Conservation (phyloP, 2,329 filamentous ascomycete species). For the Colletotrichum melonis region DNA sequence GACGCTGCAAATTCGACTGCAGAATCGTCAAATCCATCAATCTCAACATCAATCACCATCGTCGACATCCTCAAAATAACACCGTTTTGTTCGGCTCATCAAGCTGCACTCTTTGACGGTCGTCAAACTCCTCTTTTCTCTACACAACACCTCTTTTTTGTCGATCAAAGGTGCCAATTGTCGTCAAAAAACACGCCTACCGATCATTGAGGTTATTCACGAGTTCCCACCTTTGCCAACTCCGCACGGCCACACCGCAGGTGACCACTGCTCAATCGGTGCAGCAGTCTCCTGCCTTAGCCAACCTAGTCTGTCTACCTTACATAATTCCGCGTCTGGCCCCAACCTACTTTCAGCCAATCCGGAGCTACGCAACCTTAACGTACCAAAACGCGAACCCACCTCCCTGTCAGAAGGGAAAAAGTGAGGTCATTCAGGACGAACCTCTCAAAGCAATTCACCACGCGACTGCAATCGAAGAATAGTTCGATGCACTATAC, state of each 20-base stretch:
- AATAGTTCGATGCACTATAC: slow-evolving; percentile 6
- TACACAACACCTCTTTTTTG: slow-evolving; percentile 39
- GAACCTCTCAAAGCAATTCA: not conserved
- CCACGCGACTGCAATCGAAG: not conserved
- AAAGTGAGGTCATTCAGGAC: slow-evolving; percentile 38
- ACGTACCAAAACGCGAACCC: slow-evolving; percentile 27
- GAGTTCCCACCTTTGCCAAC: slow-evolving; percentile 28
- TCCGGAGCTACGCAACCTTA: slow-evolving; percentile 20
- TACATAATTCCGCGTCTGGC: slow-evolving; percentile 34
- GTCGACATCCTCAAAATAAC: slow-evolving; percentile 48
- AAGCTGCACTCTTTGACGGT: slow-evolving; percentile 43
- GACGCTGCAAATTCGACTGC: slow-evolving; percentile 50
- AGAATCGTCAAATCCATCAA: slow-evolving; percentile 51
- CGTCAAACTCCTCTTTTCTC: slow-evolving; percentile 40
- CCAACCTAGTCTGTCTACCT: slow-evolving; percentile 26
- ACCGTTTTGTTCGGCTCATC: slow-evolving; percentile 47
- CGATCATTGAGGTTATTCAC: slow-evolving; percentile 40
- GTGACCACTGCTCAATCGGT: slow-evolving; percentile 31
- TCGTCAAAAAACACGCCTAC: slow-evolving; percentile 32
- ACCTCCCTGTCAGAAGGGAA: slow-evolving; percentile 14
- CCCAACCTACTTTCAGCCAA: slow-evolving; percentile 25
- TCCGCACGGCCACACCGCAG: slow-evolving; percentile 36
- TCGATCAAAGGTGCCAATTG: slow-evolving; percentile 22
- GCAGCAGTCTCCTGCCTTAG: slow-evolving; percentile 30
- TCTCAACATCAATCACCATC: slow-evolving; percentile 43